Conservation (phyloP, 176 grass and related monocot species). For the barley (Hordeum vulgare) region DNA sequence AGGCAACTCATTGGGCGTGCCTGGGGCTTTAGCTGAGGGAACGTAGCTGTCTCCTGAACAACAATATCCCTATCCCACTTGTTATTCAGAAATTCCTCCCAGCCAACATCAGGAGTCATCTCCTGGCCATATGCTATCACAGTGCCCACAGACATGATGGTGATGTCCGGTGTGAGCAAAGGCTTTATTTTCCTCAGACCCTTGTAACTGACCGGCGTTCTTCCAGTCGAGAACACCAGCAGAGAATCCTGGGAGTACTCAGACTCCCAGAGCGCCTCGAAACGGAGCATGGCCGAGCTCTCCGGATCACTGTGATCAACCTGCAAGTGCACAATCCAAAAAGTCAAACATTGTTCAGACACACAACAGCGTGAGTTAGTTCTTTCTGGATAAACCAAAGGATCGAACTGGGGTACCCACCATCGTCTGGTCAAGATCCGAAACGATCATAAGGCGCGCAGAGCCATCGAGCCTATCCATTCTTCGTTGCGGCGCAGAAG, state of each 20-base stretch:
- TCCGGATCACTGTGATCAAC: conserved; percentile 69
- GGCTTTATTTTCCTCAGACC: conserved; percentile 73
- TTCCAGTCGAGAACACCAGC: conserved; percentile 81
- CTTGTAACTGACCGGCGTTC: conserved; percentile 67
- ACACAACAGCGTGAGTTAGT: neutral
- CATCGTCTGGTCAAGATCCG: conserved; percentile 90
- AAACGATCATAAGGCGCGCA: conserved; percentile 76
- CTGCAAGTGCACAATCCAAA: conserved; percentile 25
- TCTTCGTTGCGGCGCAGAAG: neutral
- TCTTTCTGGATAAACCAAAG: neutral
- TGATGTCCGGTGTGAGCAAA: conserved; percentile 78
- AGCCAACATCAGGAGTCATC: conserved; percentile 75
- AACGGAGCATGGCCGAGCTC: conserved; percentile 67
- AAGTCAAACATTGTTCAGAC: neutral
- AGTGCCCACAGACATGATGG: conserved; percentile 91
- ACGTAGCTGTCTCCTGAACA: conserved; percentile 65
- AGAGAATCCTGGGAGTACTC: conserved; percentile 67
- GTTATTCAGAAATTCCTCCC: conserved; percentile 56
- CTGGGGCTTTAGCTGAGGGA: conserved; percentile 70
- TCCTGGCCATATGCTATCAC: conserved; percentile 83
- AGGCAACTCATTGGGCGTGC: conserved; percentile 18
- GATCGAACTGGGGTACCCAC: neutral
- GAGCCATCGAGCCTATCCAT: conserved; percentile 65
- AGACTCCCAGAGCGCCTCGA: conserved; percentile 70
- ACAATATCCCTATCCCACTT: conserved; percentile 80